Evolutionary conservation across 305 asterid species (phyloP).

Genomic region (Rubia tinctorum): DNA sequence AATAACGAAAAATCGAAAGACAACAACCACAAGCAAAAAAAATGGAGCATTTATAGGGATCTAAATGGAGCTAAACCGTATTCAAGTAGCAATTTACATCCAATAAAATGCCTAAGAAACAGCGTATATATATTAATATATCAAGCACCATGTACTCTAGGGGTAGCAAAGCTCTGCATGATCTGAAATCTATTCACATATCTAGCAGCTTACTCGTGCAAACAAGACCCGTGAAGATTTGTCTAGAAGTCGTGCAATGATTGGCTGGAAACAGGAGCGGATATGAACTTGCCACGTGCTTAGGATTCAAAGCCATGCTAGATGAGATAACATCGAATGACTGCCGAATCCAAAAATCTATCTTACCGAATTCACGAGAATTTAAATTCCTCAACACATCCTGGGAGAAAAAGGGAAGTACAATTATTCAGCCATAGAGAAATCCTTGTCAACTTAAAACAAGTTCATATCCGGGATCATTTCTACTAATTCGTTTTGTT

Average conservation of each 20-base stretch:
- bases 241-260: constrained; percentile 38
- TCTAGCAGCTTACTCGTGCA: constrained; percentile 59
- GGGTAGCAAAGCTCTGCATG: neutral
- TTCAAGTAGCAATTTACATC: neutral
- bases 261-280: constrained; percentile 47
- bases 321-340: constrained; percentile 56
- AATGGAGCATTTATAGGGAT: neutral
- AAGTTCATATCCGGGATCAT: neutral
- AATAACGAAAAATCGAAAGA: neutral
- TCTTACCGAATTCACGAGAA: constrained; percentile 55
- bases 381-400: constrained; percentile 64
- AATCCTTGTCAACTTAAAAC: neutral
- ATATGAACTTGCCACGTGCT: constrained; percentile 39
- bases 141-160: neutral
- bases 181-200: neutral
- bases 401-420: constrained; percentile 30
- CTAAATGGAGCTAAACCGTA: neutral
- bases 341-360: constrained; percentile 58
- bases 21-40: neutral
- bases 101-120: neutral
- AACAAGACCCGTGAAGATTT: constrained; percentile 70
- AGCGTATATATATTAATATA: neutral
- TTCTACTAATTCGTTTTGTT: neutral
- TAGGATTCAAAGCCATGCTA: constrained; percentile 32
- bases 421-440: neutral